Base-by-base conservation (phyloP, 2,329 filamentous ascomycete genomes). In the Purpureocillium takamizusanense region DNA sequence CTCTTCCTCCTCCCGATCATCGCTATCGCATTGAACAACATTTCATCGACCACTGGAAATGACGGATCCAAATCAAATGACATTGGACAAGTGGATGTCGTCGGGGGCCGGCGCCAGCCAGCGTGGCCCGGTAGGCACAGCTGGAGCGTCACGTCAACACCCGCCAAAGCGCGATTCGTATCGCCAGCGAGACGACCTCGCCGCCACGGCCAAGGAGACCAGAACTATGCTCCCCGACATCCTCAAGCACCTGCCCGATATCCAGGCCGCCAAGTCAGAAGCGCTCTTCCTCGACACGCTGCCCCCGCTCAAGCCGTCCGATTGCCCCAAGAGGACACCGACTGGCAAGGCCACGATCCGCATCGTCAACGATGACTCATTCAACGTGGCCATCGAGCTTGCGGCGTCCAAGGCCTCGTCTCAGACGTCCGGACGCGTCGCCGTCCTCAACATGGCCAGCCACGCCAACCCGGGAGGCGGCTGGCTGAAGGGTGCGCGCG, bases 401-500 rank as follows among this genome's bases (percentile, higher is more conserved):
- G 49, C 50, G 3, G 38, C 43, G 14, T 48, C 45, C 35, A 54
- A 59, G 18, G 42, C 39, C 1, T 42, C 49, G 1, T 34, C 47
- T 1, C 45, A 50, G 1, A 34, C 47, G 4, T 48, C 46, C 33
- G 56, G 55, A 4, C 54, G 59, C 7, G 68, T 81, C n/a, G 73
- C 69, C 25, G 67, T 83, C 17, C 62, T 86, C 42, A 86, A 84
- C 50, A 76, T 83, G 61, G 80, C 80, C 13, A 82, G 75, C 36
- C 66, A 73, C 34, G 48, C 55, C 4, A 55, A 51, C 12, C 67
- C 74, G 0, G 81, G 80, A n/a, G 81, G 81, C 15, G 78, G 78
- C 14, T 85, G 78, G 70, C 52, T 69, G 4, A 67, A 66, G 29
- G 81, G 81, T 28, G 66, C 76, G 39, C 57, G 73, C 23, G 80